Conservation (phyloP, 2,329 filamentous ascomycete species). For the Chaetomiaceae sp. region DNA sequence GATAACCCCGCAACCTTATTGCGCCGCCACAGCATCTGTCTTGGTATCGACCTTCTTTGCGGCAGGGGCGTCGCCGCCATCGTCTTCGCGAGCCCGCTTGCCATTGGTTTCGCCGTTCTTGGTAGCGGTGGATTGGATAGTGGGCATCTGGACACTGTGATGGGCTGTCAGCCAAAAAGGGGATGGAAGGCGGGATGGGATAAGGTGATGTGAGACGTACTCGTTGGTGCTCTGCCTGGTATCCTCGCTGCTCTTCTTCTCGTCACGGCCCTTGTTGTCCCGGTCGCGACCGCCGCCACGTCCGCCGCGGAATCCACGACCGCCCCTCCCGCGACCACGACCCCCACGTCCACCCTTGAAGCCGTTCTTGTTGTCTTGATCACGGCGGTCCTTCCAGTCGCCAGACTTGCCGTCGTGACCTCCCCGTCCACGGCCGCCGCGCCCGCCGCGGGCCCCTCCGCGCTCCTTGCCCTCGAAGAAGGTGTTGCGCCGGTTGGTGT, state of each 20-base stretch:
- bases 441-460: slow-evolving; percentile 36
- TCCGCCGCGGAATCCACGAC: slow-evolving; percentile 35
- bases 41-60: slow-evolving; percentile 61
- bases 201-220: slow-evolving; percentile 29
- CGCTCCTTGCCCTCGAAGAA: slow-evolving; percentile 47
- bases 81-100: slow-evolving; percentile 54
- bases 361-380: slow-evolving; percentile 52
- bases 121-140: slow-evolving; percentile 41
- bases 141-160: slow-evolving; percentile 36
- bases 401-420: slow-evolving; percentile 53
- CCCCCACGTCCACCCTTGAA: slow-evolving; percentile 44
- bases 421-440: slow-evolving; percentile 31
- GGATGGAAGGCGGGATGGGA: neutral
- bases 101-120: slow-evolving; percentile 37
- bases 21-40: slow-evolving; percentile 30
- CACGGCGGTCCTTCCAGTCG: slow-evolving; percentile 32
- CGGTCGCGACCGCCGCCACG: slow-evolving; percentile 14
- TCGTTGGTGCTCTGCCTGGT: slow-evolving; percentile 30
- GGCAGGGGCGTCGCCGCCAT: slow-evolving; percentile 43
- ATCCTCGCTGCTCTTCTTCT: slow-evolving; percentile 34
- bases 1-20: slow-evolving; percentile 8
- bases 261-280: slow-evolving; percentile 29
- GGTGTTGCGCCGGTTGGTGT: slow-evolving; percentile 36
- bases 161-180: slow-evolving; percentile 24
- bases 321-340: slow-evolving; percentile 37